Percentiles rank a stretch among this genome's conserved stretches.
Evolutionary conservation across 768 basidiomycete species (phyloP).

Genomic region (Daedalea quercina): DNA sequence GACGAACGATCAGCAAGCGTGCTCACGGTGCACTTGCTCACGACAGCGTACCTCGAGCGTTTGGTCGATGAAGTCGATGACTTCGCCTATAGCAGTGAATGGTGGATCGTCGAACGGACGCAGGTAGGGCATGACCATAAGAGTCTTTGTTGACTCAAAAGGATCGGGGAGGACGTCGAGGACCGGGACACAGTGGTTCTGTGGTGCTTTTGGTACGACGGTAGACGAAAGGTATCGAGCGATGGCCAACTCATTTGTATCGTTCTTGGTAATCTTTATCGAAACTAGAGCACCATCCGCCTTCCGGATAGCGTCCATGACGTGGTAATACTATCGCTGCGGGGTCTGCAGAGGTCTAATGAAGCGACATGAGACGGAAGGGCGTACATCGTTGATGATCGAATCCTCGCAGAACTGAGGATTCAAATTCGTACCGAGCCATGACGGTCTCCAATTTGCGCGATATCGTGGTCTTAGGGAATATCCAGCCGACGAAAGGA

Average conservation of each 20-base stretch:
- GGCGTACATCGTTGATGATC: slow-evolving; percentile 7
- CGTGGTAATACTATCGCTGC: slow-evolving; percentile 1
- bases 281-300: slow-evolving; percentile 9
- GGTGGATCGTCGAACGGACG: slow-evolving; percentile 21
- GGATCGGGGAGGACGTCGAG: slow-evolving; percentile 15
- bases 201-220: background rate
- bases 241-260: slow-evolving; percentile 9
- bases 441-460: slow-evolving; percentile 9
- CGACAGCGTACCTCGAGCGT: slow-evolving; percentile 11
- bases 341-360: background rate
- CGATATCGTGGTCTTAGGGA: slow-evolving; percentile 13
- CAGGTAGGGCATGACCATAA: slow-evolving; percentile 22
- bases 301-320: slow-evolving; percentile 14
- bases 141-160: background rate
- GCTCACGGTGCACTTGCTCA: no score
- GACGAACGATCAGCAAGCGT: background rate
- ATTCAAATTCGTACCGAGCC: slow-evolving; percentile 5
- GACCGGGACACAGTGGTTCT: slow-evolving; percentile 20
- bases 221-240: slow-evolving; percentile 9
- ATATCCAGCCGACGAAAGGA: slow-evolving; percentile 10
- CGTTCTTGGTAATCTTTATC: slow-evolving; percentile 6
- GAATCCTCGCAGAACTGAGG: slow-evolving; percentile 14
- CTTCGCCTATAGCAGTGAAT: slow-evolving; percentile 16
- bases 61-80: slow-evolving; percentile 13
- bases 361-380: background rate